Conservation (phyloP, 495 filamentous ascomycete genomes). For the Umbilicaria muhlenbergii region DNA sequence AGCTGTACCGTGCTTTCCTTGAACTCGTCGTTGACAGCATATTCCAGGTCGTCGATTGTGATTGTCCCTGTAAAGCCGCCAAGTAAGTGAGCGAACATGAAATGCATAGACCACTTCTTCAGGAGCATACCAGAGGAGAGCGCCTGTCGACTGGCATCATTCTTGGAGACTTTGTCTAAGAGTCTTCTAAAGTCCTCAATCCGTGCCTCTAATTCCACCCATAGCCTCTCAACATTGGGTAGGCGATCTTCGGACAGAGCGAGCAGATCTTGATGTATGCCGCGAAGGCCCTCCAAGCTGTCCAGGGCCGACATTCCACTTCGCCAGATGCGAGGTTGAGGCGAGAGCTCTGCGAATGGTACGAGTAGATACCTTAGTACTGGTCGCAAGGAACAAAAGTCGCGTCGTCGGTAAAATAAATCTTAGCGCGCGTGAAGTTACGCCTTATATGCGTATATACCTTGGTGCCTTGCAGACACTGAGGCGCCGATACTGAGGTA, state of each 20-base stretch:
- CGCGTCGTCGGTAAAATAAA: too few species aligned
- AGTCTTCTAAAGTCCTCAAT: conserved; percentile 61
- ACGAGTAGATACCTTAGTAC: too few species aligned
- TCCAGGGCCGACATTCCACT: conserved; percentile 45
- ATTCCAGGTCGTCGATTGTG: conserved; percentile 52
- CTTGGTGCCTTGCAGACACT: too few species aligned
- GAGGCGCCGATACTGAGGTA: too few species aligned
- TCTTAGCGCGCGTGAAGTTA: too few species aligned
- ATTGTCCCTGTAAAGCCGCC: conserved; percentile 43
- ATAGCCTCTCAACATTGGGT: conserved; percentile 45
- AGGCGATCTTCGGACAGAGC: conserved; percentile 45
- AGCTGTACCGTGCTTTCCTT: conserved; percentile 60
- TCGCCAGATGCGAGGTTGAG: conserved; percentile 31
- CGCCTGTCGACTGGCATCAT: conserved; percentile 45
- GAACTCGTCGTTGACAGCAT: conserved; percentile 74
- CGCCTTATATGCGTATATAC: too few species aligned
- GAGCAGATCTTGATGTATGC: conserved; percentile 63
- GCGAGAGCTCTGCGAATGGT: conserved; percentile 43
- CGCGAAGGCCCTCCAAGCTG: conserved; percentile 51
- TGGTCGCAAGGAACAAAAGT: too few species aligned
- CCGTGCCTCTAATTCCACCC: conserved; percentile 49
- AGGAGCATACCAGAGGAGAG: conserved; percentile 35
- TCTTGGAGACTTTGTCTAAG: conserved; percentile 58
- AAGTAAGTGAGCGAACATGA: conserved; percentile 6
- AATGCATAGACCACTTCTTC: background rate